phyloP scores from a whole-genome alignment of 805 yeast species.

The Brettanomyces nanus region DNA sequence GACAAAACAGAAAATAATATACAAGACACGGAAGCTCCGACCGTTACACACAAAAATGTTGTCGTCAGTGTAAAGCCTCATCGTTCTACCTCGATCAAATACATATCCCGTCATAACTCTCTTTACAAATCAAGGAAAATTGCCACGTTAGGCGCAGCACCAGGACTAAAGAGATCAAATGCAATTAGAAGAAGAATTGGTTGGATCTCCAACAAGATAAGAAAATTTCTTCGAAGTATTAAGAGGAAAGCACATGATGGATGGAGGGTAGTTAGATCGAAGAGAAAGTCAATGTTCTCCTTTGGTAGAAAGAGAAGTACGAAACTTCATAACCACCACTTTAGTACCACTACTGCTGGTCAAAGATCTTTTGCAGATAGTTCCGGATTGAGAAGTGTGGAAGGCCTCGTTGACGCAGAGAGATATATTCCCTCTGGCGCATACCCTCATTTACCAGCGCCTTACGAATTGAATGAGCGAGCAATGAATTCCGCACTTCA shows the following conservation, averaged over 20 bases:
- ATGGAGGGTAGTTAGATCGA: slow-evolving; percentile 3
- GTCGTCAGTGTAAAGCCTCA: too few species aligned
- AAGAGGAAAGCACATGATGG: neutral
- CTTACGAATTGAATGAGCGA: neutral
- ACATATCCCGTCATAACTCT: too few species aligned
- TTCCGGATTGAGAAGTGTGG: neutral
- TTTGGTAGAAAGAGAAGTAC: too few species aligned
- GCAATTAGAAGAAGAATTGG: slow-evolving; percentile 26
- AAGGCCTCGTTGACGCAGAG: neutral
- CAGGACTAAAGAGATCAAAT: slow-evolving; percentile 19
- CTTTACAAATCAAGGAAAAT: too few species aligned
- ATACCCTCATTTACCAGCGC: neutral
- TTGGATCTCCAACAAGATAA: slow-evolving; percentile 13
- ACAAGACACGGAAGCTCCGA: too few species aligned
- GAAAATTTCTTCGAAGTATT: slow-evolving; percentile 4
- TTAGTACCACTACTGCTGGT: too few species aligned
- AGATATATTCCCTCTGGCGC: neutral
- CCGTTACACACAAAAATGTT: too few species aligned
- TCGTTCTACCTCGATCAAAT: too few species aligned
- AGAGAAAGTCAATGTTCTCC: too few species aligned
- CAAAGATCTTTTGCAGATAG: too few species aligned
- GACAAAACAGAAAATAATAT: too few species aligned
- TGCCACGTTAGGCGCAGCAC: neutral
- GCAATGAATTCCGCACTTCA: neutral
- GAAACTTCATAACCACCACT: too few species aligned